phyloP scores from a whole-genome alignment of 2,329 filamentous ascomycete species.

The Tolypocladium album region DNA sequence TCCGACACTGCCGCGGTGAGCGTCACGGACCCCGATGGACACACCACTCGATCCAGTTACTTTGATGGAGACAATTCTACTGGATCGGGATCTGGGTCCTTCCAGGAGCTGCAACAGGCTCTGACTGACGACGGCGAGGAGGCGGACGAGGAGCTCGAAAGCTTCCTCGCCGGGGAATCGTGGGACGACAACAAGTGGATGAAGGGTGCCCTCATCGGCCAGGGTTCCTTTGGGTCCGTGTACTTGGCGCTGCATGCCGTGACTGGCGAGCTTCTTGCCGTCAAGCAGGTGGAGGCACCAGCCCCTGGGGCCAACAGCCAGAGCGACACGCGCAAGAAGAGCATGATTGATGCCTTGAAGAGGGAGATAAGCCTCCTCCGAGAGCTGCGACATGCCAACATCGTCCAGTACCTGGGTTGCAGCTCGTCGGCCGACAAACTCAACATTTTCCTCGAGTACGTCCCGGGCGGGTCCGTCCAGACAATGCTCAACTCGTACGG shows the following conservation, averaged over 20 bases:
- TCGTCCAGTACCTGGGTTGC: conserved; percentile 95
- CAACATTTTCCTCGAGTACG: conserved; percentile 99
- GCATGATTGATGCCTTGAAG: conserved; percentile 95
- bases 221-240: conserved; percentile 92
- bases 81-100: conserved; percentile 57
- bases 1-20: conserved; percentile 62
- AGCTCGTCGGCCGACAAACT: conserved; percentile 83
- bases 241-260: conserved; percentile 92
- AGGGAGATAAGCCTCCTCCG: conserved; percentile 90
- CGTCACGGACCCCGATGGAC: conserved; percentile 68
- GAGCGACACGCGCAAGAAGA: conserved; percentile 85
- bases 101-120: conserved; percentile 76
- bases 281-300: conserved; percentile 94
- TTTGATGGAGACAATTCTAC: conserved; percentile 73
- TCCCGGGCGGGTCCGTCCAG: conserved; percentile 91
- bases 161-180: conserved; percentile 83
- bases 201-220: conserved; percentile 94
- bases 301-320: conserved; percentile 66
- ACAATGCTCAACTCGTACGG: conserved; percentile 99
- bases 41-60: conserved; percentile 63
- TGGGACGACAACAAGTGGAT: conserved; percentile 99
- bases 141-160: conserved; percentile 76
- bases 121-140: conserved; percentile 88
- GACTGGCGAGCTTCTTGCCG: conserved; percentile 92
- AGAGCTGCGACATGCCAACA: conserved; percentile 90